Conservation (phyloP, 768 basidiomycete species). For the Mrakia frigida region DNA sequence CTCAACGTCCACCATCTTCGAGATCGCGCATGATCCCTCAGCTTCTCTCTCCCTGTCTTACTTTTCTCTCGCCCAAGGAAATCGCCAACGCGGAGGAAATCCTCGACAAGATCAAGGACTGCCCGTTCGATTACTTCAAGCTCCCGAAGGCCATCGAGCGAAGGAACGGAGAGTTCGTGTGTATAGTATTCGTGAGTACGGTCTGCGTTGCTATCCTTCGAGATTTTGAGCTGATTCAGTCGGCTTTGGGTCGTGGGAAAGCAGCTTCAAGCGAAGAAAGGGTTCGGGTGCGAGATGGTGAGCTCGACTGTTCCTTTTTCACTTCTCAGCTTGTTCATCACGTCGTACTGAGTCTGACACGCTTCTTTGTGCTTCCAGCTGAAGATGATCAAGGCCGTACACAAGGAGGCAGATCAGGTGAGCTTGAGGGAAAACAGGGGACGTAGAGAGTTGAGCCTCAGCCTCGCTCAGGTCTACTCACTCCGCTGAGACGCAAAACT, state of each 20-base stretch:
- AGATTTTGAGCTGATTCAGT: no score
- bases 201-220: no score
- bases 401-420: background rate
- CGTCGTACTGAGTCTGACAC: background rate
- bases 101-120: background rate
- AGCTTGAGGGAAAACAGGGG: background rate
- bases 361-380: background rate
- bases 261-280: background rate
- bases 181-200: background rate
- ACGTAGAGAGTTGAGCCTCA: no score
- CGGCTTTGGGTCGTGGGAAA: no score
- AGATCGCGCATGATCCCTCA: background rate
- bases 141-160: background rate
- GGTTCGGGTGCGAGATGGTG: background rate
- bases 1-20: background rate
- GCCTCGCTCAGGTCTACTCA: no score
- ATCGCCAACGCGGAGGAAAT: background rate
- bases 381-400: no score
- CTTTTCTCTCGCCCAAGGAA: background rate
- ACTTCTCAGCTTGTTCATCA: background rate
- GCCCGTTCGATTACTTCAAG: background rate
- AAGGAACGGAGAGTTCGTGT: background rate
- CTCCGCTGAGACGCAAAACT: no score
- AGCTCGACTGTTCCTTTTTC: background rate
- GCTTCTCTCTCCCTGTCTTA: background rate